phyloP scores from a whole-genome alignment of 2,329 filamentous ascomycete species.

The Stagonosporopsis chrysanthemi region DNA sequence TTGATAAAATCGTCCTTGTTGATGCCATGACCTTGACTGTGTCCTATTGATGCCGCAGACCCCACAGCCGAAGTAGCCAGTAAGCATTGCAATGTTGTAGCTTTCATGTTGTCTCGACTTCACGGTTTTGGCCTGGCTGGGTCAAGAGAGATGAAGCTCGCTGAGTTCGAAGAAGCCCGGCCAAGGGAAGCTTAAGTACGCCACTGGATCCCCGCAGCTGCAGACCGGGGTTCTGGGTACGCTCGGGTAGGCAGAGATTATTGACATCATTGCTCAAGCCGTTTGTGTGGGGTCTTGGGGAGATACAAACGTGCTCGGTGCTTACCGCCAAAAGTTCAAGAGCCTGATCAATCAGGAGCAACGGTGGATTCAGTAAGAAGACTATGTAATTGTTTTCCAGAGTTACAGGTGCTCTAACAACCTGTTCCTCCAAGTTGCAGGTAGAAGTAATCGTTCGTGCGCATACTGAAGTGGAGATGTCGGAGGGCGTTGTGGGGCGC shows the following conservation, averaged over 20 bases:
- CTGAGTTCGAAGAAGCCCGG: background rate
- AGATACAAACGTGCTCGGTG: background rate
- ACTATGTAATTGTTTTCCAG: too few relatives aligned
- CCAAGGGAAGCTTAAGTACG: background rate
- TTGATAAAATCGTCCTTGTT: conserved; percentile 47
- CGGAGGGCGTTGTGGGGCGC: conserved; percentile 15
- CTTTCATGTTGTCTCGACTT: conserved; percentile 24
- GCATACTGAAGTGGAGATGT: background rate
- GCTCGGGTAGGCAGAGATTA: background rate
- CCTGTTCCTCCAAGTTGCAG: too few relatives aligned
- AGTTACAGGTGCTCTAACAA: too few relatives aligned
- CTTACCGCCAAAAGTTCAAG: too few relatives aligned
- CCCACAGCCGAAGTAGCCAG: conserved; percentile 24
- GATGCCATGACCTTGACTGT: conserved; percentile 23
- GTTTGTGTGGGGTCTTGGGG: conserved; percentile 18
- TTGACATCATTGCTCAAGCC: background rate
- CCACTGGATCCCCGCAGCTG: background rate
- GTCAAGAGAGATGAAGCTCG: conserved; percentile 1
- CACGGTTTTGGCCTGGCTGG: background rate
- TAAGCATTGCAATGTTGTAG: conserved; percentile 14
- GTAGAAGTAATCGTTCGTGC: too few relatives aligned
- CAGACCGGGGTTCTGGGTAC: conserved; percentile 12
- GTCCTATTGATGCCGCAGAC: conserved; percentile 14
- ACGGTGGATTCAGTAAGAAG: too few relatives aligned
- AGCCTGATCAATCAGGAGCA: too few relatives aligned